Evolutionary conservation across 495 filamentous ascomycete genomes (phyloP).

Genomic region (Podospora didyma): DNA sequence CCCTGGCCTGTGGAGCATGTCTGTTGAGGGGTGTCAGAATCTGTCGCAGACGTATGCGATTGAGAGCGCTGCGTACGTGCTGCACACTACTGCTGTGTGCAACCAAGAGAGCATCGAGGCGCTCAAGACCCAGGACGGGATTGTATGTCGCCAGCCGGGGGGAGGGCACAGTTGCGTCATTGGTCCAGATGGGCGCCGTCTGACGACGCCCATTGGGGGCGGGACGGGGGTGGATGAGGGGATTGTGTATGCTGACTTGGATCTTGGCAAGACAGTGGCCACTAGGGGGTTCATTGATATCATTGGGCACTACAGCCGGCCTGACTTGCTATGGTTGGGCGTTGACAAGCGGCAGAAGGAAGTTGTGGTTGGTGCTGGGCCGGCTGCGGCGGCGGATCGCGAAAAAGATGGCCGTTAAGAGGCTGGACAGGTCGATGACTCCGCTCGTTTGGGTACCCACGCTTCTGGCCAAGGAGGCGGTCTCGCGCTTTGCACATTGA

Average conservation of each 20-base stretch:
- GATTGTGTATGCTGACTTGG: slow-evolving; percentile 46
- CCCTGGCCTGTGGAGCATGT: slow-evolving; percentile 27
- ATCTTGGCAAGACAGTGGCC: slow-evolving; percentile 34
- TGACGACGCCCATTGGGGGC: slow-evolving; percentile 35
- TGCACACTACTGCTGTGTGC: slow-evolving; percentile 44
- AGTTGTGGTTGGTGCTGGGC: slow-evolving; percentile 8
- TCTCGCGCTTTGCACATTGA: neutral
- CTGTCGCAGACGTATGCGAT: slow-evolving; percentile 49
- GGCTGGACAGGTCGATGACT: neutral
- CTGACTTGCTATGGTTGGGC: slow-evolving; percentile 51
- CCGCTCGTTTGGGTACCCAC: neutral
- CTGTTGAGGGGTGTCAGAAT: slow-evolving; percentile 32
- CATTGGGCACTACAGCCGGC: slow-evolving; percentile 50
- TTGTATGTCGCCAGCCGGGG: slow-evolving; percentile 34
- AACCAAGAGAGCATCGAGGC: slow-evolving; percentile 39
- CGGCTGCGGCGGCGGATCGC: neutral
- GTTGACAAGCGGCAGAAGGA: slow-evolving; percentile 29
- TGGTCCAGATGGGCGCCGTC: slow-evolving; percentile 48
- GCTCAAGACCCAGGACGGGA: slow-evolving; percentile 32
- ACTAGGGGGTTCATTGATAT: slow-evolving; percentile 40
- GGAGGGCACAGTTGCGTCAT: slow-evolving; percentile 49
- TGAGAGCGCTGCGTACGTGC: slow-evolving; percentile 48
- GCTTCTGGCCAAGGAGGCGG: neutral
- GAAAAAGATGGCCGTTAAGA: slow-evolving; percentile 2
- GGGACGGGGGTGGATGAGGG: slow-evolving; percentile 31